Percentiles rank a stretch among this genome's conserved stretches.
Evolutionary conservation across 2,329 filamentous ascomycete genomes (phyloP).

Genomic region (Gaeumannomyces tritici): DNA sequence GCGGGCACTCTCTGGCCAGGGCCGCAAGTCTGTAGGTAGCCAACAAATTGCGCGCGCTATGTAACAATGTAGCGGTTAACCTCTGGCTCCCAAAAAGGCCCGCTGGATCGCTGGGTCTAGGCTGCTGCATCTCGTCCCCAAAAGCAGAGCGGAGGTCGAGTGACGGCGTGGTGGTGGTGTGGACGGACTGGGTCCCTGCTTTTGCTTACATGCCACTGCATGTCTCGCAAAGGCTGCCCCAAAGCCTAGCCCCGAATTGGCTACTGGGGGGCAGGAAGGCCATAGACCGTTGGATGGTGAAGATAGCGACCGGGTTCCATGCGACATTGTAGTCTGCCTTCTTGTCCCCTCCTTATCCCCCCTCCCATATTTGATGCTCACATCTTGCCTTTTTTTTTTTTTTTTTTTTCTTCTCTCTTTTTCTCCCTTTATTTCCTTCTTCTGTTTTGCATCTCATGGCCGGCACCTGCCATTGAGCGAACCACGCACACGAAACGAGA

Average conservation of each 20-base stretch:
- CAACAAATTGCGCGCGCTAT: neutral
- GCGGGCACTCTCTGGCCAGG: neutral
- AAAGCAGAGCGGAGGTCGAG: neutral
- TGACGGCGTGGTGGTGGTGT: neutral
- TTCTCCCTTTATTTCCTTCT: neutral
- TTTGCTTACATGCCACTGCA: conserved; percentile 5
- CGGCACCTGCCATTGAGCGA: neutral
- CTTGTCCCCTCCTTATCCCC: neutral
- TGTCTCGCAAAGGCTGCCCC: conserved; percentile 5
- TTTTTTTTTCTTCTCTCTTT: neutral
- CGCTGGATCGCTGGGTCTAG: neutral
- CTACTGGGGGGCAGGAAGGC: neutral
- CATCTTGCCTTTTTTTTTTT: neutral
- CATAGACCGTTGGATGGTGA: neutral
- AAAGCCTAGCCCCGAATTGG: neutral
- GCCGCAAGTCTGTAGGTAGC: too few relatives aligned
- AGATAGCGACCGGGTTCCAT: neutral
- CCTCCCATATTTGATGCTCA: neutral
- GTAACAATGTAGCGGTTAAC: neutral
- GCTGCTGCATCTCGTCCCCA: neutral
- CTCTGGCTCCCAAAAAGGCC: neutral
- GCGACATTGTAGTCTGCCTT: neutral
- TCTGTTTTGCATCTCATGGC: neutral
- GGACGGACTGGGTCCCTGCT: neutral
- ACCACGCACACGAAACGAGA: neutral